These are phyloP conservation scores for Wickerhamomyces bovis DNA, from an alignment of 805 yeast genomes.

Conservation along the genomic window DNA sequence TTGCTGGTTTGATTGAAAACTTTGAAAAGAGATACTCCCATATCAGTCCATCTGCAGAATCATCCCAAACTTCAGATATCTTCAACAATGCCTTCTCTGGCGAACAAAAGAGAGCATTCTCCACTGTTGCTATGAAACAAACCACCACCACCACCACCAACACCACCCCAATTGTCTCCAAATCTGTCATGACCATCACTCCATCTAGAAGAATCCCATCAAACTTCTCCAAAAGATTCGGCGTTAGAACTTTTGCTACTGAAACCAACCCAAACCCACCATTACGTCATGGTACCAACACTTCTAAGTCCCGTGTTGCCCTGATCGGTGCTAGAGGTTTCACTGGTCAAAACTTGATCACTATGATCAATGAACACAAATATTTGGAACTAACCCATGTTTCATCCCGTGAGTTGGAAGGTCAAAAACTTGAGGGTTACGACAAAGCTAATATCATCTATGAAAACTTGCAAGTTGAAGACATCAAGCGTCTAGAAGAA, in stretches of 20 bases:
- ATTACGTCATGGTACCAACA: constrained; percentile 53
- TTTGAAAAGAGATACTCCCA: constrained; percentile 34
- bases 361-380: constrained; percentile 83
- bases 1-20: constrained; percentile 55
- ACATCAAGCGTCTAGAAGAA: constrained; percentile 71
- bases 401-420: constrained; percentile 90
- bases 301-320: constrained; percentile 67
- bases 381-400: constrained; percentile 85
- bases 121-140: constrained; percentile 24
- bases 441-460: constrained; percentile 73
- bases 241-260: constrained; percentile 29
- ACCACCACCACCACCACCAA: not conserved
- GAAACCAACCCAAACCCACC: constrained; percentile 68
- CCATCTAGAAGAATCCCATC: constrained; percentile 24
- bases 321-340: constrained; percentile 97
- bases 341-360: constrained; percentile 91
- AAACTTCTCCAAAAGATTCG: constrained; percentile 20
- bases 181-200: constrained; percentile 2
- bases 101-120: constrained; percentile 41
- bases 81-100: constrained; percentile 30
- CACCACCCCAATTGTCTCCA: not conserved
- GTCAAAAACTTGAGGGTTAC: constrained; percentile 83
- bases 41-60: constrained; percentile 29
- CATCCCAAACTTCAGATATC: constrained; percentile 33
- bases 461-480: constrained; percentile 83